phyloP scores from a whole-genome alignment of 140 eudicot genomes.

The Eryngium alpinum region DNA sequence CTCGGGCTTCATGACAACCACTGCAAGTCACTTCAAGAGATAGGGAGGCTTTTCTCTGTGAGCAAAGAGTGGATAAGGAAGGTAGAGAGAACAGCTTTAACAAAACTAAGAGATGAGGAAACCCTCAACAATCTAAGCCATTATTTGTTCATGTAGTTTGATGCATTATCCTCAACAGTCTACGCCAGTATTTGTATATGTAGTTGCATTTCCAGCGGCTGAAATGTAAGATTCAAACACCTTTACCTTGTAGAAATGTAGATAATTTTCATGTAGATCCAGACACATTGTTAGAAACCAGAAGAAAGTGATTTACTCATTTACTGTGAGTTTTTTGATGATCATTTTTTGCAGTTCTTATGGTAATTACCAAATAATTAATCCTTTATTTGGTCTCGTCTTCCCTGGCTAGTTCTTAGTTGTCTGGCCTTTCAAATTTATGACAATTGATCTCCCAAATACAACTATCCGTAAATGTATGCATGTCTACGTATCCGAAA shows the following conservation, averaged over 20 bases:
- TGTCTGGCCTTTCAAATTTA: no score
- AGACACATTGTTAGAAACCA: slow-evolving; percentile 5
- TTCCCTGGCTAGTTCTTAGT: no score
- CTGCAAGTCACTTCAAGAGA: slow-evolving; percentile 66
- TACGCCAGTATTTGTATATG: slow-evolving; percentile 47
- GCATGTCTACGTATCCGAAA: no score
- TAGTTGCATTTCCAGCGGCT: background rate
- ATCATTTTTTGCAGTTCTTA: background rate
- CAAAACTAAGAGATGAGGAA: slow-evolving; percentile 48
- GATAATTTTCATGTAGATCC: background rate
- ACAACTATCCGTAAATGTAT: no score
- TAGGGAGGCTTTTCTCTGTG: slow-evolving; percentile 56
- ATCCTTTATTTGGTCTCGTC: no score
- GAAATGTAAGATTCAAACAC: background rate
- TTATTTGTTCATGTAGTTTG: slow-evolving; percentile 36
- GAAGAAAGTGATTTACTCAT: background rate
- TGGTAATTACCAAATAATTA: no score
- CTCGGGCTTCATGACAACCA: slow-evolving; percentile 61
- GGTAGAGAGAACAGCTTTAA: slow-evolving; percentile 62
- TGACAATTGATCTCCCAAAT: no score
- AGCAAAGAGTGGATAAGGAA: slow-evolving; percentile 91
- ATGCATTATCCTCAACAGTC: slow-evolving; percentile 27
- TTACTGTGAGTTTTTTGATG: background rate
- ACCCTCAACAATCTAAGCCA: slow-evolving; percentile 46
- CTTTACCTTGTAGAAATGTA: slow-evolving; percentile 2